Evolutionary conservation across 2,329 filamentous ascomycete species (phyloP), one percentile per base, ranked within the genome.

Genomic region (Xylaria sp.): DNA sequence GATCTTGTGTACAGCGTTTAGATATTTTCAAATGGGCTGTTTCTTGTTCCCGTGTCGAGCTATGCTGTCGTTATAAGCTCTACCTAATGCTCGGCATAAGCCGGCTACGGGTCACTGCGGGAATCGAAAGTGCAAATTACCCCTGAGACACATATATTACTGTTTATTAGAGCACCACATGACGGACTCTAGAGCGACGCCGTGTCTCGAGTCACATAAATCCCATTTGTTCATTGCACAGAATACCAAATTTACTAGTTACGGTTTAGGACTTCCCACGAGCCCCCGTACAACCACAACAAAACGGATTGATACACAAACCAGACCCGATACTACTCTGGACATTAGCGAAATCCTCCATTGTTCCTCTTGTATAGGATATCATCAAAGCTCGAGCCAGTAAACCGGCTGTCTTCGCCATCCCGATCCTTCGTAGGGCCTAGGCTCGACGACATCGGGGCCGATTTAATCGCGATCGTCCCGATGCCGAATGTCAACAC

Each of bases 61-160:
- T n/a, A n/a, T n/a, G n/a, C n/a, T n/a, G n/a, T n/a, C n/a, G n/a
- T n/a, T n/a, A n/a, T n/a, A n/a, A n/a, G n/a, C n/a, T n/a, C n/a
- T n/a, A n/a, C 16, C 29, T 34, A 3, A 34, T 13, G 29, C 29
- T 13, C 29, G 29, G 29, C 9, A 34, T 19, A 45, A 45, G 21
- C 17, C 37, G 29, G 42, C 24, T 41, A 47, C 34, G 39, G 19
- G 53, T 34, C 21, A 18, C 42, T 47, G 22, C 58, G 55, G 55
- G 41, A 56, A 44, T 19, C 19, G 39, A 54, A 56, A 43, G 38
- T 53, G 50, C 47, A 50, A 11, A 49, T 50, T 60, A 58, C 58
- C 58, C 55, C 55, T 58, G 57, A 46, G 39, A 37, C 9, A 24
- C 48, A 47, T 8, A 37, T 43, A 50, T 34, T 29, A 45, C 44